Base-by-base conservation (phyloP, 2,329 filamentous ascomycete genomes). In the Trichoderma breve region DNA sequence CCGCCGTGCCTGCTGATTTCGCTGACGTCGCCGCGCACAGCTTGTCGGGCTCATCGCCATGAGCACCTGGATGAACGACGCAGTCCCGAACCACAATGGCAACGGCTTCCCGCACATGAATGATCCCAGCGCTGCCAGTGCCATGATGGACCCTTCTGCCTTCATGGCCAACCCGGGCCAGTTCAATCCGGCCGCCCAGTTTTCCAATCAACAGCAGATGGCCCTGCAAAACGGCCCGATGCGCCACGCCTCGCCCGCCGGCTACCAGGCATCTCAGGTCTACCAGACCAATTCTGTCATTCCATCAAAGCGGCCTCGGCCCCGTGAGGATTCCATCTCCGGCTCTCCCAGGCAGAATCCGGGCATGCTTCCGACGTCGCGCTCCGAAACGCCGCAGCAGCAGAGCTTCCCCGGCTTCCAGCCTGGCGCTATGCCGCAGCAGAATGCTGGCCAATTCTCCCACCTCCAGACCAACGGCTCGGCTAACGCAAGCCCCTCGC, bases 341-440 rank as follows among this genome's bases (percentile, higher is more conserved):
- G 91, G 92, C 80, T 97, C 94, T 36, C 94, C 95, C 68, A 88
- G 91, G 78, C 92, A 91, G 79, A 90, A 91, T 71, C 88, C 91
- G 6, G 89, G 89, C 75, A 92, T 92, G 83, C 83, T 94, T 34
- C 92, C 93, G 63, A 90, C 89, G 28, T 97, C 95, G 82, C 93
- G 95, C 82, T 95, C 95, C 77, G 95, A 97, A 80, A 98, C 95
- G 34, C 95, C 95, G 39, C 93, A 94, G 78, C 93, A 95, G 79
- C 88, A 90, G 74, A 87, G 88, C 67, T 95, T 91, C 77, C 86
- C 91, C 32, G 90, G 89, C 75, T 95, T 91, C 81, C 92, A 91
- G 79, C 87, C 86, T 73, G 84, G 88, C 77, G 84, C 85, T 74
- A 90, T 91, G 80, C 86, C 86, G 63, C 88, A 87, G 77, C 89